Evolutionary conservation across 208 protist genomes (phyloP).

Genomic region (Lotmaria passim): DNA sequence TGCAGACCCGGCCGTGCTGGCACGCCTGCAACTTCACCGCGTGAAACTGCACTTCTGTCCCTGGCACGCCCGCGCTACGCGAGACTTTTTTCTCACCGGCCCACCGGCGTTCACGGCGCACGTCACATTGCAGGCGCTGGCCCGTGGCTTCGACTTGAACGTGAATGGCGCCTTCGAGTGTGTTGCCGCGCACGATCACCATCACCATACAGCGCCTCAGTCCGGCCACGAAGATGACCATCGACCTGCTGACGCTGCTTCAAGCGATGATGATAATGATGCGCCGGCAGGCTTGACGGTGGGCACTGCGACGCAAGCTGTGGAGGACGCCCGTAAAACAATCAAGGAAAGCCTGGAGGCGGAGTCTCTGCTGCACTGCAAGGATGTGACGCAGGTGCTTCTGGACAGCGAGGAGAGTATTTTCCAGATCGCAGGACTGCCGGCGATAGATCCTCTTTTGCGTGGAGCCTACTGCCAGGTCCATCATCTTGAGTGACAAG

Average conservation of each 20-base stretch:
- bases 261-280: background rate
- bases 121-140: slow-evolving; percentile 56
- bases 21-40: slow-evolving; percentile 45
- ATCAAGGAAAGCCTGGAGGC: background rate
- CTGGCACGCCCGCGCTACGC: slow-evolving; percentile 37
- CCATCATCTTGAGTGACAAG: slow-evolving; percentile 12
- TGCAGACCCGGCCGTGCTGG: slow-evolving; percentile 19
- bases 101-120: slow-evolving; percentile 59
- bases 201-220: background rate
- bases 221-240: background rate
- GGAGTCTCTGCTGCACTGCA: background rate
- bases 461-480: slow-evolving; percentile 70
- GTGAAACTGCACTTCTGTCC: slow-evolving; percentile 43
- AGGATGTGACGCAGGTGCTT: slow-evolving; percentile 19
- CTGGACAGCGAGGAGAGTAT: slow-evolving; percentile 59
- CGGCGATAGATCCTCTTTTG: slow-evolving; percentile 64
- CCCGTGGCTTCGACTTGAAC: slow-evolving; percentile 52
- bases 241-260: background rate
- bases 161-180: slow-evolving; percentile 55
- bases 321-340: too few species aligned
- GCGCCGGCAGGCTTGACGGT: too few species aligned
- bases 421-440: slow-evolving; percentile 49
- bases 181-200: background rate
- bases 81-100: slow-evolving; percentile 67
- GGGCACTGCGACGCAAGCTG: too few species aligned